Evolutionary conservation across 2,329 filamentous ascomycete species (phyloP).

Genomic region (Fonsecaea monophora): DNA sequence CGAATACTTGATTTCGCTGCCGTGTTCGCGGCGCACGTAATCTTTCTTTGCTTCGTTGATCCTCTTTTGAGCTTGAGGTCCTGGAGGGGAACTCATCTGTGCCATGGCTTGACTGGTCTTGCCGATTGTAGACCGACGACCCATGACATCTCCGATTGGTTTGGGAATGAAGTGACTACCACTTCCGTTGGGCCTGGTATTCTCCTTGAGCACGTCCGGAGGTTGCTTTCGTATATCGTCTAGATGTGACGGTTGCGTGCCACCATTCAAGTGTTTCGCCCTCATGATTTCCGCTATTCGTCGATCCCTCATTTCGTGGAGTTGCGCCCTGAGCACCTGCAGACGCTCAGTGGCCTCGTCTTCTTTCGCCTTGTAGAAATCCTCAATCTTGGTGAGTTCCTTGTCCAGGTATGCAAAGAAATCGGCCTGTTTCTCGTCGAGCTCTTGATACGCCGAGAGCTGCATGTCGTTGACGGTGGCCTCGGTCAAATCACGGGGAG

Average conservation of each 20-base stretch:
- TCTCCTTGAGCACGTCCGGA: conserved; percentile 36
- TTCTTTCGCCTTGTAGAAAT: conserved; percentile 88
- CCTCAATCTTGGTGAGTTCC: conserved; percentile 89
- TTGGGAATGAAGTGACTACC: conserved; percentile 38
- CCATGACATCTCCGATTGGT: conserved; percentile 53
- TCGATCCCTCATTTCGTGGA: conserved; percentile 90
- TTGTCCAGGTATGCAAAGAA: conserved; percentile 85
- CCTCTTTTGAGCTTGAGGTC: conserved; percentile 43
- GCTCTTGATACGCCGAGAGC: conserved; percentile 64
- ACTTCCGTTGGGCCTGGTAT: conserved; percentile 38
- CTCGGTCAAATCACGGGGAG: conserved; percentile 43
- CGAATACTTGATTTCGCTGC: conserved; percentile 75
- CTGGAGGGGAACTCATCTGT: conserved; percentile 51
- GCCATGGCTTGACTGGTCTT: conserved; percentile 62
- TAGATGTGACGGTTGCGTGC: conserved; percentile 4
- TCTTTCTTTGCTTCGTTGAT: conserved; percentile 52
- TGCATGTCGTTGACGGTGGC: conserved; percentile 56
- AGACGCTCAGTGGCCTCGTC: conserved; percentile 79
- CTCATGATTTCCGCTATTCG: conserved; percentile 73
- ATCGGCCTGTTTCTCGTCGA: conserved; percentile 77
- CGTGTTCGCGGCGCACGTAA: conserved; percentile 56
- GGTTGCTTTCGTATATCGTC: conserved; percentile 27
- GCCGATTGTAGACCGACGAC: conserved; percentile 56
- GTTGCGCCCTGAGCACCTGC: conserved; percentile 74
- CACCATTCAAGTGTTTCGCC: conserved; percentile 9